phyloP scores from a whole-genome alignment of 139 green algal species.

The Tetradesmus obliquus region DNA sequence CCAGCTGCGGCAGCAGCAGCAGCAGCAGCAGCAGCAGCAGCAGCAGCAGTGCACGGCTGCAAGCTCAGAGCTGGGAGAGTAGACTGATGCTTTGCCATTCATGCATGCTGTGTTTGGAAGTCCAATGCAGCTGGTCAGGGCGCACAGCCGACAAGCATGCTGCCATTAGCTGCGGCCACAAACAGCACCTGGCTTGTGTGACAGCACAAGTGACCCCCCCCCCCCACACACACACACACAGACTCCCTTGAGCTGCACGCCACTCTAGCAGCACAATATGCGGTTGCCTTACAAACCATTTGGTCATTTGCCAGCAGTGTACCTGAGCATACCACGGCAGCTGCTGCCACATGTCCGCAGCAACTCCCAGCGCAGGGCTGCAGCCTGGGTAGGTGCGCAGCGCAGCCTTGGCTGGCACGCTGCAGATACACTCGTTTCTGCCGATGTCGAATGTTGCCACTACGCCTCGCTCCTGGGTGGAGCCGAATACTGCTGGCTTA shows the following conservation, averaged over 20 bases:
- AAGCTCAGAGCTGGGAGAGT: not conserved
- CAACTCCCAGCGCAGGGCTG: not conserved
- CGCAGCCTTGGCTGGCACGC: slow-evolving; percentile 17
- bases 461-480: not conserved
- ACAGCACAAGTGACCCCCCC: too few relatives aligned
- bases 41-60: not conserved
- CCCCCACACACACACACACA: too few relatives aligned
- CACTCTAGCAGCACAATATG: too few relatives aligned
- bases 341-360: not conserved
- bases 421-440: slow-evolving; percentile 4
- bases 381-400: not conserved
- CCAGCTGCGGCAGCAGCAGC: not conserved
- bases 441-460: slow-evolving; percentile 11
- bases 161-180: too few relatives aligned
- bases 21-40: not conserved
- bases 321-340: slow-evolving; percentile 36
- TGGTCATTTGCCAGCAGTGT: not conserved
- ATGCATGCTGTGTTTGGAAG: too few relatives aligned
- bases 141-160: too few relatives aligned
- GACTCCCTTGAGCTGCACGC: too few relatives aligned
- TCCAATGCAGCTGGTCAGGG: too few relatives aligned
- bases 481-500: not conserved
- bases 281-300: too few relatives aligned
- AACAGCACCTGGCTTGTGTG: too few relatives aligned
- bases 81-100: too few relatives aligned